Conservation (phyloP, 2,329 filamentous ascomycete species). For the Erysiphe pulchra region DNA sequence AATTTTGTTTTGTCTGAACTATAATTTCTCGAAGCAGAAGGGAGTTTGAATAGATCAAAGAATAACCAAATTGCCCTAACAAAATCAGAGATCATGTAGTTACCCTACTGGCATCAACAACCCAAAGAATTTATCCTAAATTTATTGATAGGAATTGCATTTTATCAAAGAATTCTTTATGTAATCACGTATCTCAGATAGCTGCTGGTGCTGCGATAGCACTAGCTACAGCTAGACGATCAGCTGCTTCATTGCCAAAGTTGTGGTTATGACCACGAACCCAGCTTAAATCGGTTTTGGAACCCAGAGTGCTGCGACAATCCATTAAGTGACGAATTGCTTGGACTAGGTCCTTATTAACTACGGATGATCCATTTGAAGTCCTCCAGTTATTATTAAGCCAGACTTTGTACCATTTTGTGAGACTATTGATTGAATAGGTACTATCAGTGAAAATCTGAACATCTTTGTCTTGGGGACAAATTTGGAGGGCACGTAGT, state of each 20-base stretch:
- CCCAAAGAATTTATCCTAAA: no score
- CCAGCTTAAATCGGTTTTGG: constrained; percentile 53
- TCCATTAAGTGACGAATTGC: constrained; percentile 45
- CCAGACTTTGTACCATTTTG: constrained; percentile 63
- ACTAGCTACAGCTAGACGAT: constrained; percentile 46
- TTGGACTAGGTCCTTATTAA: constrained; percentile 68
- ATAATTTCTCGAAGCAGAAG: no score
- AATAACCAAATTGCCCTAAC: no score
- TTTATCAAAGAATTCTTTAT: no score
- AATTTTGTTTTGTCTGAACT: no score
- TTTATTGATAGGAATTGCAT: no score
- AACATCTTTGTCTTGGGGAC: constrained; percentile 39
- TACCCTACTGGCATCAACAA: no score
- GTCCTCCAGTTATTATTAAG: constrained; percentile 52
- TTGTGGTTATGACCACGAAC: constrained; percentile 62
- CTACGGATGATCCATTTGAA: constrained; percentile 40
- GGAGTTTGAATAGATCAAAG: no score
- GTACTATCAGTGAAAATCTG: constrained; percentile 71
- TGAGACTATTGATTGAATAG: constrained; percentile 77
- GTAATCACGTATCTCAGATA: no score
- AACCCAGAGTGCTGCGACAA: constrained; percentile 32
- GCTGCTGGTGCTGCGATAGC: constrained; percentile 15
- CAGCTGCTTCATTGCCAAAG: constrained; percentile 56
- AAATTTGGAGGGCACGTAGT: constrained; percentile 53
- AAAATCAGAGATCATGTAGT: no score